Evolutionary conservation across 768 basidiomycete genomes (phyloP), one percentile per base, ranked within the genome.

Genomic region (Hygrocybe punicea): DNA sequence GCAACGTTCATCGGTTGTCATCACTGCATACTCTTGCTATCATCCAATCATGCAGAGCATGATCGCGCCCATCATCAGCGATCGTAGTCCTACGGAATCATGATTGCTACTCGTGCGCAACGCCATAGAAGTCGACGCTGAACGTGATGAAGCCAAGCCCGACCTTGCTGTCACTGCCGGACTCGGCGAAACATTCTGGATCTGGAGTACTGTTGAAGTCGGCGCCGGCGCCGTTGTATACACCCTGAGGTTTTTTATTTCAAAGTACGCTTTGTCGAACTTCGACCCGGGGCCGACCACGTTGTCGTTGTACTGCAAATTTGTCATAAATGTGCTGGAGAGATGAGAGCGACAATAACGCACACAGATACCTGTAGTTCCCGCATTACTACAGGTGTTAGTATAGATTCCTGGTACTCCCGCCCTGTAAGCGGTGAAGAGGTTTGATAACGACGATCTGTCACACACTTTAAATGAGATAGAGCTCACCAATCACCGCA

Each of bases 221-320:
- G 51, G 33, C 11, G 9, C 51, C 10, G 39, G n/a, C 11, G 23
- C 52, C 11, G n/a, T 50, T 4, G 65, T 67, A 44, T 71, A 73
- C 6, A 71, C 69, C 16, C 84, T 83, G 29, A 91, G 70, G 60
- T 84, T 84, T 53, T 77, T 76, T 63, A 90, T 76, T 68, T 89
- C 86, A 62, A 88, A 91, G 69, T 81, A 86, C 3, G 80, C 79
- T 33, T 73, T 63, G 62, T 76, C 67, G 62, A 73, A 80, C 53
- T 71, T 57, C 19, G 59, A 70, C 39, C 63, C 77, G 4, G 76
- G 64, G 25, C 78, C 78, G 45, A 79, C 71, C 14, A 83, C 80
- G 58, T 79, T 81, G 63, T 81, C 80, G 24, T 74, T 73, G 63
- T 81, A 82, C 73, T 81, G 29, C 29, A 29, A 4, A 29, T 29